Evolutionary conservation across 2,329 filamentous ascomycete genomes (phyloP).

Genomic region (Epichloe gansuensis): DNA sequence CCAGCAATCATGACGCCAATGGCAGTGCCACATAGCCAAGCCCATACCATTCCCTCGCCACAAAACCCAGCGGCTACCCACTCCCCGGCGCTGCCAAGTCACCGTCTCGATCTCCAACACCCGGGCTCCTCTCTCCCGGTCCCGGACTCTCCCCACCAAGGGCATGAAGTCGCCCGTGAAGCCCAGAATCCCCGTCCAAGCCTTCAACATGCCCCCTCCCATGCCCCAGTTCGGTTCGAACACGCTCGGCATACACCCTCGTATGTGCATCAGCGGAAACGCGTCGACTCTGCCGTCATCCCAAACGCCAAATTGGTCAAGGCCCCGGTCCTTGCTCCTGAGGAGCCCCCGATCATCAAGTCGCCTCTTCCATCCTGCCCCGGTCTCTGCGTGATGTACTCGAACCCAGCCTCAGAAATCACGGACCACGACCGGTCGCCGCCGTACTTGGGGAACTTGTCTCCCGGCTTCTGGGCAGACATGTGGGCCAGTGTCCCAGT

Average conservation of each 20-base stretch:
- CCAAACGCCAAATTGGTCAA: slow-evolving; percentile 33
- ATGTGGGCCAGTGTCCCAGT: slow-evolving; percentile 35
- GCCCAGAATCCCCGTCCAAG: slow-evolving; percentile 39
- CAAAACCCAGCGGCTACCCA: slow-evolving; percentile 41
- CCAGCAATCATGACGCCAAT: slow-evolving; percentile 34
- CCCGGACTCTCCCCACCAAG: slow-evolving; percentile 35
- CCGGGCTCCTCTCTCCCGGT: slow-evolving; percentile 4
- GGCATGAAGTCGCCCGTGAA: slow-evolving; percentile 36
- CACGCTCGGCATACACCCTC: slow-evolving; percentile 29
- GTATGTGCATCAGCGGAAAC: slow-evolving; percentile 25
- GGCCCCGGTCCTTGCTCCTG: slow-evolving; percentile 27
- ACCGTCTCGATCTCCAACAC: background rate
- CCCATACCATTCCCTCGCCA: slow-evolving; percentile 42
- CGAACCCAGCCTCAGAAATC: slow-evolving; percentile 32
- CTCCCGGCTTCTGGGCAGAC: slow-evolving; percentile 34
- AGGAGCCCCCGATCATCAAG: slow-evolving; percentile 43
- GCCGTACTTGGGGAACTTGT: slow-evolving; percentile 16
- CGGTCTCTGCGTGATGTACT: slow-evolving; percentile 40
- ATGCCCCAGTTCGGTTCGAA: slow-evolving; percentile 28
- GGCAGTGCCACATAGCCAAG: slow-evolving; percentile 38
- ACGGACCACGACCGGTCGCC: slow-evolving; percentile 38
- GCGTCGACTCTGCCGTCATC: slow-evolving; percentile 32
- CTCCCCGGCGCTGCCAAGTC: slow-evolving; percentile 19
- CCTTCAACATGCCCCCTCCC: slow-evolving; percentile 21
- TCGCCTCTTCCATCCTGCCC: slow-evolving; percentile 23